Evolutionary conservation across 208 protist species (phyloP).

Genomic region (Angomonas deanei): DNA sequence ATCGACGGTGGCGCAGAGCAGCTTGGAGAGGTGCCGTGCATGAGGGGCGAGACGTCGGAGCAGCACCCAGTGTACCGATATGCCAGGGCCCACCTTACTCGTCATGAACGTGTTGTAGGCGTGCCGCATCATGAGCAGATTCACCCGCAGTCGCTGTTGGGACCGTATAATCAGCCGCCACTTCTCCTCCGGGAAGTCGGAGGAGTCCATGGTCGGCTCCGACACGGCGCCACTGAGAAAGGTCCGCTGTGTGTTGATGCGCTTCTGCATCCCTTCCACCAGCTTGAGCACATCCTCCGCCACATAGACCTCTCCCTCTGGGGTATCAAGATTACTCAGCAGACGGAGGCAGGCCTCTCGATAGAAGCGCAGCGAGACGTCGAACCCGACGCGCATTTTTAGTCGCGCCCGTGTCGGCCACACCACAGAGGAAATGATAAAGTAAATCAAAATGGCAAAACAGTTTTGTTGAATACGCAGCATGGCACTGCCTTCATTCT

Average conservation of each 20-base stretch:
- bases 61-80: conserved; percentile 84
- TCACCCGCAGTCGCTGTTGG: conserved; percentile 54
- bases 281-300: conserved; percentile 32
- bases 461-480: conserved; percentile 88
- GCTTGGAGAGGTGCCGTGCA: conserved; percentile 56
- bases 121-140: conserved; percentile 74
- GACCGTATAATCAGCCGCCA: conserved; percentile 54
- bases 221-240: conserved; percentile 43
- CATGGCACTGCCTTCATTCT: conserved; percentile 40
- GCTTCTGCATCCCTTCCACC: conserved; percentile 52
- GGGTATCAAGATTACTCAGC: conserved; percentile 77
- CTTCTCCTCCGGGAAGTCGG: conserved; percentile 63
- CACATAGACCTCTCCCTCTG: conserved; percentile 63
- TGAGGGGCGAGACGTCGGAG: conserved; percentile 68
- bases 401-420: conserved; percentile 72
- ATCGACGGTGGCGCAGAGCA: conserved; percentile 67
- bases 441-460: conserved; percentile 86
- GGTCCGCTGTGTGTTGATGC: conserved; percentile 37
- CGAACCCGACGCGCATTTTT: conserved; percentile 69
- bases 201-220: conserved; percentile 75
- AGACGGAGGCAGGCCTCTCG: conserved; percentile 61
- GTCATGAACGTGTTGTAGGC: conserved; percentile 83
- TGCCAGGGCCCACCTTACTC: conserved; percentile 34
- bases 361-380: conserved; percentile 60
- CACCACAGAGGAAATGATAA: conserved; percentile 66